phyloP scores from a whole-genome alignment of 306 rosid genomes.

The Pterocarpus macrocarpus region DNA sequence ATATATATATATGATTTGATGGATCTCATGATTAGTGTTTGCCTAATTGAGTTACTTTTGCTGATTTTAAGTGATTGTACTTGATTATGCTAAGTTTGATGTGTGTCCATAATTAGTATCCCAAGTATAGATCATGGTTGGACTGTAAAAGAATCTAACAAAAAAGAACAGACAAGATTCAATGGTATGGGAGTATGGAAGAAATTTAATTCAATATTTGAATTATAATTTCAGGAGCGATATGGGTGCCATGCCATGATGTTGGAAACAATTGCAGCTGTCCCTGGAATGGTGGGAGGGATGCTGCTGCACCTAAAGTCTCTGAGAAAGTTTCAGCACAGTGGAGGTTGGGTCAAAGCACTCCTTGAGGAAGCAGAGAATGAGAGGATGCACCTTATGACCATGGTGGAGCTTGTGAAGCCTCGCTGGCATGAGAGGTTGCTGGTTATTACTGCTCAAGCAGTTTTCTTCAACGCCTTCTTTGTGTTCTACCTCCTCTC shows the following conservation, averaged over 20 bases:
- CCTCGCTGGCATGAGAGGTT: constrained; percentile 82
- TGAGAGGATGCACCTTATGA: constrained; percentile 91
- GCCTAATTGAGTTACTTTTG: not conserved
- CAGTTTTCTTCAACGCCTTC: constrained; percentile 83
- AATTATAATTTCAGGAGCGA: constrained; percentile 60
- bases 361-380: constrained; percentile 88
- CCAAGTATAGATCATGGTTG: too few species aligned
- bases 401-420: constrained; percentile 79
- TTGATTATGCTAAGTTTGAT: not conserved
- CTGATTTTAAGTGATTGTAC: not conserved
- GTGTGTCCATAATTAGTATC: too few species aligned
- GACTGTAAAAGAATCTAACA: too few species aligned
- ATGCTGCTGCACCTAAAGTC: constrained; percentile 74
- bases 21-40: too few species aligned
- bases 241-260: constrained; percentile 90
- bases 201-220: not conserved
- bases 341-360: constrained; percentile 86
- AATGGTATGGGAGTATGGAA: too few species aligned
- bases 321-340: constrained; percentile 71
- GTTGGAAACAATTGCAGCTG: constrained; percentile 86
- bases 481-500: constrained; percentile 66
- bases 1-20: not conserved
- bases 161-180: too few species aligned
- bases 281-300: constrained; percentile 90
- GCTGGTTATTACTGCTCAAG: constrained; percentile 73